Evolutionary conservation across 2,329 filamentous ascomycete species (phyloP).

Genomic region (Botrytis deweyae): DNA sequence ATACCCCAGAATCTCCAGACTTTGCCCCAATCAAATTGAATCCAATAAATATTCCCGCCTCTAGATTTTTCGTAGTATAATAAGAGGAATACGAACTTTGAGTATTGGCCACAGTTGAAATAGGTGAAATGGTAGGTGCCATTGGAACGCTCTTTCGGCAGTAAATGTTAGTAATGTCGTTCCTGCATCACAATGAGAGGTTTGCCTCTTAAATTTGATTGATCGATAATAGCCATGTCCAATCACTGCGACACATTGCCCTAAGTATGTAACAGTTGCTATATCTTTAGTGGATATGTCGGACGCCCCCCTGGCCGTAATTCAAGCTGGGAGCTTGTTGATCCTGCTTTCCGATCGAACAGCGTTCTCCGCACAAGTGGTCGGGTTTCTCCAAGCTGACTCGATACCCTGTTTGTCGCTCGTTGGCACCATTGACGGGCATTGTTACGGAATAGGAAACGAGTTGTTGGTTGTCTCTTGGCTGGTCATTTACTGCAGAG

Average conservation of each 20-base stretch:
- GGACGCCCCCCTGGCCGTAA: neutral
- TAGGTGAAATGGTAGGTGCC: neutral
- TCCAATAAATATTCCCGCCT: neutral
- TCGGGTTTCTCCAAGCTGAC: slow-evolving; percentile 1
- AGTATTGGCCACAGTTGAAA: neutral
- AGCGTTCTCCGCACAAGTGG: slow-evolving; percentile 2
- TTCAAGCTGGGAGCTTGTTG: neutral
- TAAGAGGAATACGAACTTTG: neutral
- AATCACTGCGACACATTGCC: slow-evolving; percentile 1
- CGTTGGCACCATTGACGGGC: slow-evolving; percentile 10
- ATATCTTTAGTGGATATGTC: neutral
- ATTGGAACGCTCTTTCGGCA: neutral
- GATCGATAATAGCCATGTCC: neutral
- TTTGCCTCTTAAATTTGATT: neutral
- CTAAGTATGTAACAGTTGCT: neutral
- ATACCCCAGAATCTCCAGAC: slow-evolving; percentile 18
- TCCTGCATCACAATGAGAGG: slow-evolving; percentile 8
- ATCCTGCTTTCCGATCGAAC: neutral
- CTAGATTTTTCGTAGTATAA: neutral
- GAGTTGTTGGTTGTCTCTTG: neutral
- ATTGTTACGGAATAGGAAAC: slow-evolving; percentile 9
- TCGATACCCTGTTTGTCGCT: slow-evolving; percentile 7
- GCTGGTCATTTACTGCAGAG: neutral
- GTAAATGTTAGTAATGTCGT: neutral
- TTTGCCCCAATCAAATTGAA: slow-evolving; percentile 5